Conservation (phyloP, 257 asterid genomes). For the Craterostigma plantagineum region DNA sequence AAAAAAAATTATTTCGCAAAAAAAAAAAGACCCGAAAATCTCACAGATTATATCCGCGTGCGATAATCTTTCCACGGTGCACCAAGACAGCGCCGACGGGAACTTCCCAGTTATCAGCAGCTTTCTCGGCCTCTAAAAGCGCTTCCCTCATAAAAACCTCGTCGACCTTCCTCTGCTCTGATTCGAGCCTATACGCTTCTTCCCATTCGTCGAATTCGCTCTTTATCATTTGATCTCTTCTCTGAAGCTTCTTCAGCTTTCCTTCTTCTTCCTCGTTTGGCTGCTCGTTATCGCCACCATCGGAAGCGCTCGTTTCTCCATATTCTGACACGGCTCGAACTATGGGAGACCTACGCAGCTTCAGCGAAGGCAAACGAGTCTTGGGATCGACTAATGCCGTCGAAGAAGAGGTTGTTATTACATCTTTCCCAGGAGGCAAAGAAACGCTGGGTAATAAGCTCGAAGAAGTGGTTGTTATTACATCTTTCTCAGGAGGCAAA, state of each 20-base stretch:
- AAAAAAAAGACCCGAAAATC: constrained; percentile 12
- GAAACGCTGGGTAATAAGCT: constrained; percentile 14
- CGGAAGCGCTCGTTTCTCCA: constrained; percentile 23
- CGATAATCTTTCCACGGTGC: constrained; percentile 66
- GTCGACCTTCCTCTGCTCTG: constrained; percentile 49
- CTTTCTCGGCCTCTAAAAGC: constrained; percentile 71
- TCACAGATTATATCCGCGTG: constrained; percentile 95
- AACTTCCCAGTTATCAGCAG: constrained; percentile 95
- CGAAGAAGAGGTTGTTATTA: constrained; percentile 18
- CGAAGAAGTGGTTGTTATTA: constrained; percentile 22
- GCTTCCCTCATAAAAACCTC: constrained; percentile 96
- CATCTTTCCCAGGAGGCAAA: constrained; percentile 19
- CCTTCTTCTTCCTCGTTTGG: constrained; percentile 15
- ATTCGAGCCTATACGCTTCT: constrained; percentile 65
- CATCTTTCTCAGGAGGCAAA: constrained; percentile 17
- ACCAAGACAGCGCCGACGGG: constrained; percentile 97
- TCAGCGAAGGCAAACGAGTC: constrained; percentile 20
- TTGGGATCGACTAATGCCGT: constrained; percentile 12
- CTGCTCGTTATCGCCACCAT: constrained; percentile 16
- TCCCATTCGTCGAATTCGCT: constrained; percentile 88
- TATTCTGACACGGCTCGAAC: constrained; percentile 16
- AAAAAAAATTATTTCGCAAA: not conserved
- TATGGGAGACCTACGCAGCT: constrained; percentile 28
- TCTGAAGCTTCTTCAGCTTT: constrained; percentile 32
- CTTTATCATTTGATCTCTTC: constrained; percentile 46